Base-by-base conservation (phyloP, 805 yeast genomes). In the Candida ficus region DNA sequence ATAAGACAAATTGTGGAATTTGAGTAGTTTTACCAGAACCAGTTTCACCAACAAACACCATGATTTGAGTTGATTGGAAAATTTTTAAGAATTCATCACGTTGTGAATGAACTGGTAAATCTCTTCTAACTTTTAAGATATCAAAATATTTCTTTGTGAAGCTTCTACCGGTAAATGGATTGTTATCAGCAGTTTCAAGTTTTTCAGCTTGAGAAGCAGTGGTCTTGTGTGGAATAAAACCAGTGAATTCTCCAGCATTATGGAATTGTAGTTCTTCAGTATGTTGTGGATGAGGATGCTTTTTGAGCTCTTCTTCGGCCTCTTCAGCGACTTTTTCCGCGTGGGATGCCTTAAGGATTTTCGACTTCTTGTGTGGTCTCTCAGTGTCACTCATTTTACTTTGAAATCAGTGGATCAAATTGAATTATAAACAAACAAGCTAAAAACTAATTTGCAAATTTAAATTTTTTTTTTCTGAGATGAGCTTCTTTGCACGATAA, bases 1-100 rank as follows among this genome's bases (percentile, higher is more conserved):
- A 88, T 7, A 69, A 52, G 18, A 91, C 96, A 64, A 90, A 93
- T 65, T 91, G 99, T 4, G 99, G 98, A 48, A 91, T 90, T 67
- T 91, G 99, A 1, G 99, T 91, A 20, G 98, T 91, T 64, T 91
- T 91, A 76, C 99, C 99, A 23, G 96, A 88, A 68, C 99, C 99
- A 5, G 99, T 91, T 62, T 91, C 99, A 70, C 99, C 99, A 38
- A 93, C 98, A 63, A 93, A 88, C 28, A 91, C 98, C 95, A 93
- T 84, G 59, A 91, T 85, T 65, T 91, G 99, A 29, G 91, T 80
- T 17, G 74, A 67, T 48, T 91, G 98, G 64, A 83, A 93, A 43
- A 86, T 78, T 48, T 74, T 71, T 43, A 93, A 72, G 61, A 93
- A 93, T 64, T 91, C 95, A 39, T 78, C 83, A 60, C 98, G 75